phyloP scores from a whole-genome alignment of 768 basidiomycete genomes.

The Nidularia pulvinata region DNA sequence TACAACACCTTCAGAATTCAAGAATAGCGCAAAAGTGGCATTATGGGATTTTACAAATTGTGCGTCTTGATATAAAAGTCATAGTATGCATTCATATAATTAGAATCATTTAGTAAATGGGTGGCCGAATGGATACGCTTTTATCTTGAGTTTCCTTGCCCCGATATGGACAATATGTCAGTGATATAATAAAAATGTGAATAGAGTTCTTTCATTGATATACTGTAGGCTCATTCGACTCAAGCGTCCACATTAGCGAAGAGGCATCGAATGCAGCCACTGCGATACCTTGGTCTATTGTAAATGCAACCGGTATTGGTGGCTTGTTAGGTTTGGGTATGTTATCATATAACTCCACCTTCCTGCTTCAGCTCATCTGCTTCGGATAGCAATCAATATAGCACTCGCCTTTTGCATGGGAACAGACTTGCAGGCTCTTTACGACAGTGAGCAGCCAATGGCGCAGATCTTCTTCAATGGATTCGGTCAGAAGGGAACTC shows the following conservation, averaged over 20 bases:
- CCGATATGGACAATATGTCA: slow-evolving; percentile 42
- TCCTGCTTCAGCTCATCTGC: too few relatives aligned
- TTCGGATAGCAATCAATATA: slow-evolving; percentile 48
- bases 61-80: slow-evolving; percentile 15
- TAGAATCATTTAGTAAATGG: slow-evolving; percentile 35
- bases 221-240: slow-evolving; percentile 41
- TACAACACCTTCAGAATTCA: slow-evolving; percentile 57
- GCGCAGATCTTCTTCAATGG: slow-evolving; percentile 56
- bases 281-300: slow-evolving; percentile 72
- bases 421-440: slow-evolving; percentile 37
- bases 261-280: slow-evolving; percentile 69
- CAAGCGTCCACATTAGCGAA: slow-evolving; percentile 67
- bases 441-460: slow-evolving; percentile 54
- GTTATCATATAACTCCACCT: slow-evolving; percentile 5
- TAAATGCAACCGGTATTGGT: slow-evolving; percentile 50
- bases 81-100: too few relatives aligned
- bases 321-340: slow-evolving; percentile 62
- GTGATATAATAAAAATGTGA: not conserved
- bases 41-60: slow-evolving; percentile 63
- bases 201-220: too few relatives aligned
- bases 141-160: slow-evolving; percentile 40
- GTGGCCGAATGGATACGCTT: slow-evolving; percentile 61
- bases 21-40: slow-evolving; percentile 60
- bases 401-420: slow-evolving; percentile 68
- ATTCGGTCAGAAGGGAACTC: slow-evolving; percentile 33